Percentiles rank a stretch among this genome's conserved stretches.
Conservation (phyloP, 306 rosid genomes). For the Malus sieversii region DNA sequence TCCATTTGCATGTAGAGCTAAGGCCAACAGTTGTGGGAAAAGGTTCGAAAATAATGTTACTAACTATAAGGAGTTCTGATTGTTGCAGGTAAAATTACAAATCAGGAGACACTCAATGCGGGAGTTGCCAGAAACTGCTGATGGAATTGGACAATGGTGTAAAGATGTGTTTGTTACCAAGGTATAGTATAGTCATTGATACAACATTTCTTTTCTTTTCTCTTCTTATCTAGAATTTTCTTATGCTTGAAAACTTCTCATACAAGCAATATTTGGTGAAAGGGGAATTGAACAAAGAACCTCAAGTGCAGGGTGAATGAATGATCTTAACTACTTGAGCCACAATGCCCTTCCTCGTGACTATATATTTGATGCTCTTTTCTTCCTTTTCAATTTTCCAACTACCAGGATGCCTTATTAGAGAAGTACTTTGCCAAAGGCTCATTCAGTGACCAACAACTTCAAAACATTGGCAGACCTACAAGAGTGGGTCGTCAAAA, state of each 20-base stretch:
- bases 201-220: neutral
- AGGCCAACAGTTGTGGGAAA: neutral
- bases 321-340: neutral
- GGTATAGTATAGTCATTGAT: slow-evolving; percentile 27
- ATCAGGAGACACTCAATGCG: slow-evolving; percentile 56
- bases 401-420: slow-evolving; percentile 60
- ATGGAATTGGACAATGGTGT: slow-evolving; percentile 83
- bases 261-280: neutral
- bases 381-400: neutral
- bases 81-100: slow-evolving; percentile 58
- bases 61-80: neutral
- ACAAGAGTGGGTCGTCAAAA: too few species aligned
- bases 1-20: neutral
- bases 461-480: slow-evolving; percentile 45
- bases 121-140: slow-evolving; percentile 70
- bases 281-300: neutral
- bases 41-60: neutral
- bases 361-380: neutral
- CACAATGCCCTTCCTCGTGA: neutral
- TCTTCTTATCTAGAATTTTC: neutral
- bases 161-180: slow-evolving; percentile 60
- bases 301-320: neutral
- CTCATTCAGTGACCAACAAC: slow-evolving; percentile 50
- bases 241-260: neutral
- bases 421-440: slow-evolving; percentile 49